Evolutionary conservation across 805 yeast species (phyloP).

Genomic region (Candida cerambycidarum): DNA sequence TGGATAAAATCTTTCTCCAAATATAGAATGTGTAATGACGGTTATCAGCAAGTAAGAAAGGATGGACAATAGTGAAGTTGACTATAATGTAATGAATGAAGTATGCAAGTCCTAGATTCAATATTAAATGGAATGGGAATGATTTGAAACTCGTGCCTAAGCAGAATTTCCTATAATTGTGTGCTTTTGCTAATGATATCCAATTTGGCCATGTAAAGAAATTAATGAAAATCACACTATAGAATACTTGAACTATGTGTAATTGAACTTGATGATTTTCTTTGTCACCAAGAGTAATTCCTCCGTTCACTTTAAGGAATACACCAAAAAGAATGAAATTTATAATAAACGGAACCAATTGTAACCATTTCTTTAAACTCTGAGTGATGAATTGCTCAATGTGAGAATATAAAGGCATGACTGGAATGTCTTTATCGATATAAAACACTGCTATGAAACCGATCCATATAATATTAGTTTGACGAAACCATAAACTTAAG

Average conservation of each 20-base stretch:
- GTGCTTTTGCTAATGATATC: constrained; percentile 47
- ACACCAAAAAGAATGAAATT: constrained; percentile 53
- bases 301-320: constrained; percentile 70
- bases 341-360: constrained; percentile 48
- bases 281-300: constrained; percentile 90
- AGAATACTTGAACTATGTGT: constrained; percentile 80
- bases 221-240: constrained; percentile 64
- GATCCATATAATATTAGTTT: constrained; percentile 89
- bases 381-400: constrained; percentile 1
- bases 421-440: constrained; percentile 41
- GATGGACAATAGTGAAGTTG: constrained; percentile 75
- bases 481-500: constrained; percentile 73
- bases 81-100: constrained; percentile 49
- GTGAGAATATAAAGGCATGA: neutral
- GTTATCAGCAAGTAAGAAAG: constrained; percentile 90
- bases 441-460: constrained; percentile 56
- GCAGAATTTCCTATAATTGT: constrained; percentile 13
- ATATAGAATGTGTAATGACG: constrained; percentile 91
- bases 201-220: constrained; percentile 76
- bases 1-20: constrained; percentile 63
- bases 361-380: constrained; percentile 19
- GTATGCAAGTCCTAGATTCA: constrained; percentile 19
- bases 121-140: neutral
- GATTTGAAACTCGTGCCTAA: constrained; percentile 4
- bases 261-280: constrained; percentile 72